A percentile compares a stretch with the other conserved stretches of the same genome.
Evolutionary conservation across 129 eudicot species (phyloP).

Genomic region (Sambucus nigra): DNA sequence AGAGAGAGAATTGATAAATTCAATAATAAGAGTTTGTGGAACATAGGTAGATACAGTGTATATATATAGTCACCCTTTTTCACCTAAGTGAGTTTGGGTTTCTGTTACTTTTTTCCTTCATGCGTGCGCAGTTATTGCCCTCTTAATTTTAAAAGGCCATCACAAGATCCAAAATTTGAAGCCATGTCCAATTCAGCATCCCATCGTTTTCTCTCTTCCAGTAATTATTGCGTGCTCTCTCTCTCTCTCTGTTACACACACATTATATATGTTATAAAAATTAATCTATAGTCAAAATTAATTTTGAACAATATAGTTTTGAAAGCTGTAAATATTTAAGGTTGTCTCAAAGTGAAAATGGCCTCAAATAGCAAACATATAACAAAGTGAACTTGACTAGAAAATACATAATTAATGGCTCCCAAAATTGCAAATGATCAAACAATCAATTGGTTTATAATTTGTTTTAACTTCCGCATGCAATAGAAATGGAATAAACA

Average conservation of each 20-base stretch:
- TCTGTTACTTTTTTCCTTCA: background rate
- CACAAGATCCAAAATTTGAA: constrained; percentile 12
- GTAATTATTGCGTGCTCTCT: constrained; percentile 1
- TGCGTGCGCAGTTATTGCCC: background rate
- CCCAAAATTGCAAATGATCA: too few species aligned
- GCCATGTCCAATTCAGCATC: constrained; percentile 6
- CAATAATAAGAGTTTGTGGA: background rate
- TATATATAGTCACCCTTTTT: constrained; percentile 1
- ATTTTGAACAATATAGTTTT: too few species aligned
- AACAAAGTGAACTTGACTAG: too few species aligned
- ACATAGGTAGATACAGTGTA: background rate
- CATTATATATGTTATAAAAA: too few species aligned
- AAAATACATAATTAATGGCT: too few species aligned
- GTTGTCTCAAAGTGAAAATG: too few species aligned
- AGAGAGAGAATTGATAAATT: constrained; percentile 2
- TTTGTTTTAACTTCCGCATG: too few species aligned
- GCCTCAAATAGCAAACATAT: too few species aligned
- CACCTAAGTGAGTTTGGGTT: background rate
- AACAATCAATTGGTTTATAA: too few species aligned
- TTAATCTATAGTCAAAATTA: too few species aligned
- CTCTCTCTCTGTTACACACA: background rate
- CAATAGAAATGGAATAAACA: too few species aligned
- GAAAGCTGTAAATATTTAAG: too few species aligned
- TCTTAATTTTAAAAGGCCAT: background rate
- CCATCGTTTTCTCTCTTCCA: background rate